These are phyloP conservation scores for Gaertneriomyces sp. DNA, from an alignment of 192 early-diverging fungal genomes.

Conservation along the genomic window DNA sequence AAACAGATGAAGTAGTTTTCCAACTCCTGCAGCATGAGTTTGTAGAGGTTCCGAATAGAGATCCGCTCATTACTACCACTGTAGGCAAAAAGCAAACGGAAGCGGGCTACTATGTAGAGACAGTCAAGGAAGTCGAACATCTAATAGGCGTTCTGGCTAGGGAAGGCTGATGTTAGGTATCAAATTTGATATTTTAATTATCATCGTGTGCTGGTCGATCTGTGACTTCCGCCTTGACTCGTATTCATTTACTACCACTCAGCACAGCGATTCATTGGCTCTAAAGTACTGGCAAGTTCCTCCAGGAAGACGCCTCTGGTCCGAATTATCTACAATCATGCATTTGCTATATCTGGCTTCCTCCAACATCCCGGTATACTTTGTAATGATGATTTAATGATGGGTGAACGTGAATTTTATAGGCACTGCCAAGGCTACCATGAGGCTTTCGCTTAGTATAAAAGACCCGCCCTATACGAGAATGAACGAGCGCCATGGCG, in stretches of 20 bases:
- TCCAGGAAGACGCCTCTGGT: too few species aligned
- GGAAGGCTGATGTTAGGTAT: background rate
- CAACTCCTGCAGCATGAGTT: conserved; percentile 41
- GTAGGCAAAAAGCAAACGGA: conserved; percentile 97
- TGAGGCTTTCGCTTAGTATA: conserved; percentile 39
- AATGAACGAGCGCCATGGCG: conserved; percentile 91
- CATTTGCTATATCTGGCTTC: conserved; percentile 6
- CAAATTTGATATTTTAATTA: too few species aligned
- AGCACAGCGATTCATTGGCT: too few species aligned
- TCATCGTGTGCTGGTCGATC: too few species aligned
- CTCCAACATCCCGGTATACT: conserved; percentile 32
- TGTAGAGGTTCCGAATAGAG: background rate
- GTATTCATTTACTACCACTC: too few species aligned
- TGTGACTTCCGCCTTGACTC: too few species aligned
- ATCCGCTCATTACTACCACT: conserved; percentile 72
- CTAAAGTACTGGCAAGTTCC: too few species aligned
- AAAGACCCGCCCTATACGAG: conserved; percentile 84
- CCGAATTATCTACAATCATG: too few species aligned
- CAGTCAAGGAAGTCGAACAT: conserved; percentile 44
- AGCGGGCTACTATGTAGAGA: conserved; percentile 81
- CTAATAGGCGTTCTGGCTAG: conserved; percentile 25
- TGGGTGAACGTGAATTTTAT: conserved; percentile 67
- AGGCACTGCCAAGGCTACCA: conserved; percentile 49
- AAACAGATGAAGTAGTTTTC: conserved; percentile 95
- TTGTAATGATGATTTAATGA: conserved; percentile 74